These are phyloP conservation scores for Mortierella sp. DNA, from an alignment of 371 early-diverging fungal species.

Conservation along the genomic window DNA sequence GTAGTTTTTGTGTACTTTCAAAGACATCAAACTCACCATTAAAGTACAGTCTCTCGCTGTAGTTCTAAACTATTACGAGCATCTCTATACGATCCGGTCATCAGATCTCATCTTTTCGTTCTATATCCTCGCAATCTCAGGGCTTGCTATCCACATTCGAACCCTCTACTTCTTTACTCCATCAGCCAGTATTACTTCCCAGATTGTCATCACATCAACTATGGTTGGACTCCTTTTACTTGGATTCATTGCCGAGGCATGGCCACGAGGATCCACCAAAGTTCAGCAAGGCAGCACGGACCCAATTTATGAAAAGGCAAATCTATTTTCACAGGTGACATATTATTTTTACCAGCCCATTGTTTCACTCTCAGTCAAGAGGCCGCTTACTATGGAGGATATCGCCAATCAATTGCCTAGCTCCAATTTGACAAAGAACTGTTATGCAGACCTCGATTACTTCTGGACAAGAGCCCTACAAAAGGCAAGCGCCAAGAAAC, in stretches of 20 bases:
- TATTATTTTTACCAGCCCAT: constrained; percentile 27
- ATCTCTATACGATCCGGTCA: constrained; percentile 23
- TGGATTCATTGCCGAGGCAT: constrained; percentile 29
- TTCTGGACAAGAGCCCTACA: not conserved
- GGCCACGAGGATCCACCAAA: constrained; percentile 24
- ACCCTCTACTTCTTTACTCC: not conserved
- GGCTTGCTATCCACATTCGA: constrained; percentile 9
- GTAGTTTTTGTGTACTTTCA: no score
- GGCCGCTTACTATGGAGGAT: constrained; percentile 14
- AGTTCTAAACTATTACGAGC: constrained; percentile 25
- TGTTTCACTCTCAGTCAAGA: constrained; percentile 3
- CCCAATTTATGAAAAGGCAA: constrained; percentile 34
- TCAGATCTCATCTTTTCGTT: constrained; percentile 21
- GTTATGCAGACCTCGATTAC: not conserved
- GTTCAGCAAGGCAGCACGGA: constrained; percentile 11
- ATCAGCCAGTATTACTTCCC: not conserved
- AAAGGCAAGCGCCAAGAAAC: constrained; percentile 4
- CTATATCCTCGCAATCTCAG: constrained; percentile 13
- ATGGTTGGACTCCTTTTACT: constrained; percentile 4
- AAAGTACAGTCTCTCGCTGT: not conserved
- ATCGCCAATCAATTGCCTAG: constrained; percentile 9
- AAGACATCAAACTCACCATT: no score
- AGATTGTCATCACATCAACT: not conserved
- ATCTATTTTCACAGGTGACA: constrained; percentile 21
- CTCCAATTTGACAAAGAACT: not conserved